phyloP scores from a whole-genome alignment of 805 yeast species.

The Ogataea nonfermentans region DNA sequence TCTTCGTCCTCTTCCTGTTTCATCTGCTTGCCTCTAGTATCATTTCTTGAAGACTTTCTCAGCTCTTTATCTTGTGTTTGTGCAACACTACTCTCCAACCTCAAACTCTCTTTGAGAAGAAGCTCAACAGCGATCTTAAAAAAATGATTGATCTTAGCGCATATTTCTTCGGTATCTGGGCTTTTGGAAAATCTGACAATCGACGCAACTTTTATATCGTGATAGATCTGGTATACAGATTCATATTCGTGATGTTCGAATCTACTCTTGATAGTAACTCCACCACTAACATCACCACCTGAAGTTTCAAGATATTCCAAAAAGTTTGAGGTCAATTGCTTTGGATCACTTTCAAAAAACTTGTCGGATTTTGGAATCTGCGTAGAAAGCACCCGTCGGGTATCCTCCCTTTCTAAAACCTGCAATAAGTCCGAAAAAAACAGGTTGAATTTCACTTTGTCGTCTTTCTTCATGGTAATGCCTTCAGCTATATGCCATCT shows the following conservation, averaged over 20 bases:
- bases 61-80: constrained; percentile 3
- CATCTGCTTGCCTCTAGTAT: not conserved
- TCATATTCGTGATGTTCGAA: constrained; percentile 40
- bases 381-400: constrained; percentile 12
- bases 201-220: constrained; percentile 62
- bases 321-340: constrained; percentile 43
- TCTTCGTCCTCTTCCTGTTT: constrained; percentile 16
- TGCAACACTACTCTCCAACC: constrained; percentile 36
- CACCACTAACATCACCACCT: constrained; percentile 33
- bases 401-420: constrained; percentile 25
- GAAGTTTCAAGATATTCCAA: constrained; percentile 35
- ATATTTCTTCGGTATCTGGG: constrained; percentile 47
- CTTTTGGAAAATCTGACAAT: constrained; percentile 46
- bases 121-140: constrained; percentile 62
- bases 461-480: constrained; percentile 7
- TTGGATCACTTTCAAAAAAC: constrained; percentile 47
- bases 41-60: constrained; percentile 1
- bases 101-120: constrained; percentile 57
- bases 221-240: constrained; percentile 56
- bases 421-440: constrained; percentile 24
- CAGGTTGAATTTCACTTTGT: constrained; percentile 7
- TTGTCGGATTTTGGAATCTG: constrained; percentile 39
- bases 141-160: constrained; percentile 57
- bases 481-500: not conserved
- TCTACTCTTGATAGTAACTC: constrained; percentile 36